Evolutionary conservation across 2,329 filamentous ascomycete species (phyloP), one percentile per base, ranked within the genome.

Genomic region (Verticillium dahliae): DNA sequence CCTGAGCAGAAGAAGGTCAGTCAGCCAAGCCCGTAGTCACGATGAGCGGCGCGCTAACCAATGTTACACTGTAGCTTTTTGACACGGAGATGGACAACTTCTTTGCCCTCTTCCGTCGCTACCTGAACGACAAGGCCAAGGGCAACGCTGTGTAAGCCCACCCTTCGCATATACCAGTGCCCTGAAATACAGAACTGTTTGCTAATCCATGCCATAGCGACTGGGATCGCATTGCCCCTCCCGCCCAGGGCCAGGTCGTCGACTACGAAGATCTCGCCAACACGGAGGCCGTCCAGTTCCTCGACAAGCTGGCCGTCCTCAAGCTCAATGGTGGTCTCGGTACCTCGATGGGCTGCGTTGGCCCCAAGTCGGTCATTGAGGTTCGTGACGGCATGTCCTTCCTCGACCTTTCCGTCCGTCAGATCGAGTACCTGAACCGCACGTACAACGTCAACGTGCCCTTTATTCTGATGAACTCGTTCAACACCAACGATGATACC

Each of bases 51-150:
- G 27, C 33, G 59, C 64, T 72, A 62, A 70, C 63, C 52, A 13
- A 3, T 34, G 15, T 3, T 45, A 5, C 27, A 31, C 27, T 57
- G 69, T 68, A 91, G 91, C 87, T 96, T 68, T 98, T 98, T 78
- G 94, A 98, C 82, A 96, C 93, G 4, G 94, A 99, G 81, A 98
- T 97, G 93, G 95, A 99, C 86, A 99, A 99, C 88, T 99, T 99
- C 85, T 99, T 99, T 75, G 90, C 92, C 64, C 90, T 99, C 65
- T 99, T 99, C 89, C 90, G 95, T 74, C 88, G 95, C 80, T 99
- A 97, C 80, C 83, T 99, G 66, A 97, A 97, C 76, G 95, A 98
- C 82, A 97, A 97, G 85, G 94, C 95, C 74, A 98, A 98, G 87
- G 93, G 94, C 76, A 97, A 95, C 76, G 87, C 87, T 59, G 86